Base-by-base conservation (phyloP, 2,329 filamentous ascomycete species). In the Cordyceps farinosa region DNA sequence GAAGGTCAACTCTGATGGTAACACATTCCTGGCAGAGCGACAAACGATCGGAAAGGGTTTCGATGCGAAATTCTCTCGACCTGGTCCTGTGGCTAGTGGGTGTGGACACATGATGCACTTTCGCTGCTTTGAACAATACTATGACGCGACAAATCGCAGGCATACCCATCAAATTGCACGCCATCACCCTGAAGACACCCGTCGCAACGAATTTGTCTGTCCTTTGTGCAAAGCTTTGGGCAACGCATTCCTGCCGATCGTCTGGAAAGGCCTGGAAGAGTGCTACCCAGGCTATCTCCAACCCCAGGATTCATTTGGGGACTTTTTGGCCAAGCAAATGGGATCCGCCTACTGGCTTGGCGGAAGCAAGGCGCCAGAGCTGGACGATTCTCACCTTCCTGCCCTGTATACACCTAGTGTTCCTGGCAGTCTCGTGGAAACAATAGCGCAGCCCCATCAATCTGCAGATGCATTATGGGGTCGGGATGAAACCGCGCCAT, bases 81-180 rank as follows among this genome's bases (percentile, higher is more conserved):
- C 85, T 22, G 95, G 93, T 0, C 90, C 94, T 0, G 89, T 98
- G 1, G 91, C 93, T 11, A 91, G 90, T 42, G 92, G 94, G 10
- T 99, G 95, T 75, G 95, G 95, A 3, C 95, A 99, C 74, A 96
- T 99, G 71, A 99, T 99, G 95, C 95, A 99, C 75, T 98, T 91
- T 74, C 87, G 86, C 68, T 99, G 95, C 77, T 99, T 99, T 72
- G 92, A 97, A 70, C 86, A 90, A 47, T 99, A 98, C 72, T 90
- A 91, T 67, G 86, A 90, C 52, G 92, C 94, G 4, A 96, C 92
- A 0, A 83, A 88, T 60, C 85, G 93, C 65, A 86, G 95, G 45
- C 96, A 99, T 72, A 86, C 85, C 27, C 91, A 95, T 70, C 95
- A 99, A 74, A 97, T 99, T 74, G 93, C 95, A 8, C 86, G 95